Conservation (phyloP, 345 rosid species). For the Stellera chamaejasme region DNA sequence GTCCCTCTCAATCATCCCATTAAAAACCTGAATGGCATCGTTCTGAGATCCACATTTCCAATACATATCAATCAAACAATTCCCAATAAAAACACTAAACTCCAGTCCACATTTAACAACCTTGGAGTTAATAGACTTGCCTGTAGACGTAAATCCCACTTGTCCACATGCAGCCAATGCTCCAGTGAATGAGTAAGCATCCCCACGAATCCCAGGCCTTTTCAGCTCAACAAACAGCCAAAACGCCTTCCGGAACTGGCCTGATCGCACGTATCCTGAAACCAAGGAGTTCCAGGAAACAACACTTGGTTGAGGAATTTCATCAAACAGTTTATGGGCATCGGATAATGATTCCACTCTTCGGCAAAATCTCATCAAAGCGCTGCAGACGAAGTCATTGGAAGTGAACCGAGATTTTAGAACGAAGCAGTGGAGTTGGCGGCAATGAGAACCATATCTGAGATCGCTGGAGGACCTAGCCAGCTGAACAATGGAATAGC, state of each 20-base stretch:
- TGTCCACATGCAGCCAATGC: conserved; percentile 65
- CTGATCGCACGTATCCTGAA: conserved; percentile 46
- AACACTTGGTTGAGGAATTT: conserved; percentile 62
- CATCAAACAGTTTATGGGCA: conserved; percentile 55
- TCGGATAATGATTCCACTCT: conserved; percentile 22
- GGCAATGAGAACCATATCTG: conserved; percentile 35
- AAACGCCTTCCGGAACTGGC: conserved; percentile 38
- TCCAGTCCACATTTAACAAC: conserved; percentile 45
- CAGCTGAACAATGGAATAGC: conserved; percentile 36
- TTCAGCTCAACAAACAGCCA: conserved; percentile 45
- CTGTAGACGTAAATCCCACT: conserved; percentile 23
- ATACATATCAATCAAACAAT: conserved; percentile 83
- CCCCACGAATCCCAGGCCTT: conserved; percentile 31
- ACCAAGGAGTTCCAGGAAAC: conserved; percentile 76
- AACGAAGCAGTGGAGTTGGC: conserved; percentile 50
- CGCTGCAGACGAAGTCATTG: conserved; percentile 40
- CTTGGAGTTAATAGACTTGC: conserved; percentile 51
- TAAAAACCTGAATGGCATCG: conserved; percentile 46
- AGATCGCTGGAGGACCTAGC: conserved; percentile 44
- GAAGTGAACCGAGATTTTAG: conserved; percentile 53
- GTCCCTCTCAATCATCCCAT: conserved; percentile 42
- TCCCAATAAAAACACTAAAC: conserved; percentile 33
- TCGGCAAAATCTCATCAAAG: conserved; percentile 42
- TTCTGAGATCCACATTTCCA: conserved; percentile 59
- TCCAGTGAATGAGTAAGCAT: conserved; percentile 55